These are phyloP conservation scores for Voacanga thouarsii DNA, from an alignment of 257 asterid species.

Conservation along the genomic window DNA sequence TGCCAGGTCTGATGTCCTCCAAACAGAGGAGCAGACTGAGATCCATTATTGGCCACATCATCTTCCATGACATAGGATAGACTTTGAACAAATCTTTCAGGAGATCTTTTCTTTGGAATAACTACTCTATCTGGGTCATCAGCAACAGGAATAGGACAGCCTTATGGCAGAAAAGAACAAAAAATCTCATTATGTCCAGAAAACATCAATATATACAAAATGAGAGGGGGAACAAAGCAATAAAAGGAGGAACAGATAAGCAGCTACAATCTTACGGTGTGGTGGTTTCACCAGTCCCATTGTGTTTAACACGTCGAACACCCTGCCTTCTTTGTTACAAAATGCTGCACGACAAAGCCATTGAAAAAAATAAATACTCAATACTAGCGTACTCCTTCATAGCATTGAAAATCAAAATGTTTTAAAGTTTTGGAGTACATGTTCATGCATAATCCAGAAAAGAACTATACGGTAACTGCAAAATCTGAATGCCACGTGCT, in stretches of 20 bases:
- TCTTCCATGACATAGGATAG: slow-evolving; percentile 72
- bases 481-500: background rate
- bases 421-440: background rate
- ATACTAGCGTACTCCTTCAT: background rate
- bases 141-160: slow-evolving; percentile 77
- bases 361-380: slow-evolving; percentile 4
- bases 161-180: slow-evolving; percentile 31
- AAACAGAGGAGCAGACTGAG: slow-evolving; percentile 70
- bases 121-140: slow-evolving; percentile 52
- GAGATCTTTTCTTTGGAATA: slow-evolving; percentile 58
- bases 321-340: slow-evolving; percentile 89
- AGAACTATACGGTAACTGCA: background rate
- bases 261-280: slow-evolving; percentile 63
- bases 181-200: background rate
- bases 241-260: background rate
- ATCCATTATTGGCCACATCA: slow-evolving; percentile 38
- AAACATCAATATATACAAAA: slow-evolving; percentile 1
- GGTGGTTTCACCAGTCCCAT: slow-evolving; percentile 82
- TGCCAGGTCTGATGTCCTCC: slow-evolving; percentile 89
- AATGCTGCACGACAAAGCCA: slow-evolving; percentile 55
- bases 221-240: background rate
- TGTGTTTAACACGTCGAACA: slow-evolving; percentile 60
- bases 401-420: background rate
- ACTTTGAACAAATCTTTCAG: slow-evolving; percentile 46
- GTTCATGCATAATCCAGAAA: background rate